Evolutionary conservation across 1,139 yeast genomes (phyloP).

Genomic region (Diutina scorzettiae): DNA sequence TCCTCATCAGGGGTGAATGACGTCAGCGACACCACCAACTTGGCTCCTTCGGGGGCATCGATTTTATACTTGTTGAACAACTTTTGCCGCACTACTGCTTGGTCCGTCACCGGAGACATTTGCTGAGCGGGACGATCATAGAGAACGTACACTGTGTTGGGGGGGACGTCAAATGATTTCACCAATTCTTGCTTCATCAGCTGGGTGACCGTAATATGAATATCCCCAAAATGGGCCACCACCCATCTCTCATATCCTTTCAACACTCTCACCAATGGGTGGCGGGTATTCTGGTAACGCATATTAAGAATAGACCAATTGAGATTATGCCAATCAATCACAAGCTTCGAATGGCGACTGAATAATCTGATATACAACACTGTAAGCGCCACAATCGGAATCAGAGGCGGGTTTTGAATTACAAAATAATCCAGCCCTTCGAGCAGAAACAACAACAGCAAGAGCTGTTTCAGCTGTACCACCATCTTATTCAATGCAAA

Average conservation of each 20-base stretch:
- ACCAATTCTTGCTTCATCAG: constrained; percentile 55
- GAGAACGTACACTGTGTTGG: constrained; percentile 30
- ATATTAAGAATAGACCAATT: constrained; percentile 76
- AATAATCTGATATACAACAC: constrained; percentile 41
- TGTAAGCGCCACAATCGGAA: constrained; percentile 65
- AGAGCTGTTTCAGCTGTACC: constrained; percentile 38
- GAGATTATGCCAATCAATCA: constrained; percentile 95
- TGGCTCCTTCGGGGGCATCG: constrained; percentile 27
- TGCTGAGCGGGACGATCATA: constrained; percentile 68
- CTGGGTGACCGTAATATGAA: constrained; percentile 72
- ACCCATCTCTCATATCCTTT: constrained; percentile 39
- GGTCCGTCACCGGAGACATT: constrained; percentile 36
- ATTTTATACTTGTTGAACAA: constrained; percentile 23
- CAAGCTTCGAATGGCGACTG: constrained; percentile 47
- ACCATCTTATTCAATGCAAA: constrained; percentile 52
- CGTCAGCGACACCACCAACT: constrained; percentile 70
- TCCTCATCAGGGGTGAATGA: constrained; percentile 97
- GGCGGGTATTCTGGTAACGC: constrained; percentile 39
- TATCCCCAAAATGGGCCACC: constrained; percentile 51
- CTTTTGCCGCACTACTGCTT: constrained; percentile 9
- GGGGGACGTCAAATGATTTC: constrained; percentile 37
- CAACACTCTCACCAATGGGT: constrained; percentile 53
- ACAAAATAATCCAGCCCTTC: constrained; percentile 60
- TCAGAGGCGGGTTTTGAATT: constrained; percentile 88
- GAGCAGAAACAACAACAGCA: constrained; percentile 36